Evolutionary conservation across 306 rosid genomes (phyloP).

Genomic region (Lathyrus oleraceus): DNA sequence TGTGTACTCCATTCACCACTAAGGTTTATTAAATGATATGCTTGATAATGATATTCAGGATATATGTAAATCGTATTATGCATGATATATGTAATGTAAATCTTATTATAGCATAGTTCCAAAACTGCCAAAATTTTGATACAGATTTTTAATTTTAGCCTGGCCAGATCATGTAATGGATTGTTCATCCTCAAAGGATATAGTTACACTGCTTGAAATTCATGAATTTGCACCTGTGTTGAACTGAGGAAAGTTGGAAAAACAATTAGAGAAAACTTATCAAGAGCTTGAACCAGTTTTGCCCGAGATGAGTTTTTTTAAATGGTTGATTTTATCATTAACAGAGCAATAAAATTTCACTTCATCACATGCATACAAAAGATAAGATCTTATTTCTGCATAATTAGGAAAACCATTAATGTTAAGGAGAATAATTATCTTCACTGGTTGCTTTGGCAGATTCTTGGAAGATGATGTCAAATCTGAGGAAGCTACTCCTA

Average conservation of each 20-base stretch:
- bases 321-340: background rate
- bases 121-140: conserved; percentile 1
- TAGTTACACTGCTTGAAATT: conserved; percentile 10
- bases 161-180: conserved; percentile 23
- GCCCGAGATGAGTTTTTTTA: background rate
- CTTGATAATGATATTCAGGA: background rate
- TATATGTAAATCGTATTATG: background rate
- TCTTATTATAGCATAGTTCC: conserved; percentile 1
- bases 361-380: background rate
- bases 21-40: background rate
- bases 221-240: conserved; percentile 8
- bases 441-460: conserved; percentile 44
- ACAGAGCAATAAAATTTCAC: conserved; percentile 18
- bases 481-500: conserved; percentile 47
- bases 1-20: conserved; percentile 8
- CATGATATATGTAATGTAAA: background rate
- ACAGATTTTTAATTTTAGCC: background rate
- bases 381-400: conserved; percentile 9
- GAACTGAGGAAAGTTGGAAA: conserved; percentile 23
- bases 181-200: conserved; percentile 10
- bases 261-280: conserved; percentile 13
- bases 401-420: background rate
- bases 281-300: conserved; percentile 17
- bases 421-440: background rate
- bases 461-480: conserved; percentile 41